Percentiles rank a stretch among this genome's conserved stretches.
phyloP scores from a whole-genome alignment of 2,329 filamentous ascomycete genomes.

The Colletotrichum sp. region DNA sequence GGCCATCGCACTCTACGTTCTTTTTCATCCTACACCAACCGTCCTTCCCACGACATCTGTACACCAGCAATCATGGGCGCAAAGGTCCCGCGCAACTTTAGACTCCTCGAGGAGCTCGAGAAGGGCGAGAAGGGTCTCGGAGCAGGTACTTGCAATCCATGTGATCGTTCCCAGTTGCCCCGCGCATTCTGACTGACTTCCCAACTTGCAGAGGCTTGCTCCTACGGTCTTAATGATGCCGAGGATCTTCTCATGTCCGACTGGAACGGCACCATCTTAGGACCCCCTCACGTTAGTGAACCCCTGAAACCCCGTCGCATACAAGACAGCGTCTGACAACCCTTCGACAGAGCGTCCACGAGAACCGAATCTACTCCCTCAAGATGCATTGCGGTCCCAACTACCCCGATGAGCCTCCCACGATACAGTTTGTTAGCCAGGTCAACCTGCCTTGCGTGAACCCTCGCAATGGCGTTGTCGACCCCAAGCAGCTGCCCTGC shows the following conservation, averaged over 20 bases:
- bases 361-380: slow-evolving; percentile 98
- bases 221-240: slow-evolving; percentile 91
- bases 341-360: slow-evolving; percentile 78
- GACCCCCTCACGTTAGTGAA: slow-evolving; percentile 85
- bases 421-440: slow-evolving; percentile 90
- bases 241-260: slow-evolving; percentile 97
- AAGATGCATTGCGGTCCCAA: slow-evolving; percentile 92
- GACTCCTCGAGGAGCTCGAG: slow-evolving; percentile 95
- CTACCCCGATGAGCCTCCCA: slow-evolving; percentile 89
- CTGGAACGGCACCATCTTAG: slow-evolving; percentile 98
- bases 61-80: slow-evolving; percentile 36
- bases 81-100: slow-evolving; percentile 92
- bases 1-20: not conserved
- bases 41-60: not conserved
- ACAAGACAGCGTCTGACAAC: not conserved
- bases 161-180: not conserved
- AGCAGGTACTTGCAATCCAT: slow-evolving; percentile 65
- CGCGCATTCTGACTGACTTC: slow-evolving; percentile 11
- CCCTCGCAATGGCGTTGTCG: slow-evolving; percentile 79
- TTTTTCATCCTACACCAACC: not conserved
- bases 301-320: not conserved
- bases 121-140: slow-evolving; percentile 98
- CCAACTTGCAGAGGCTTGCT: slow-evolving; percentile 80
- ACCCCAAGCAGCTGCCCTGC: slow-evolving; percentile 82
- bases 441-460: slow-evolving; percentile 98